Base-by-base conservation (phyloP, 257 asterid genomes). In the Ophiorrhiza pumila region DNA sequence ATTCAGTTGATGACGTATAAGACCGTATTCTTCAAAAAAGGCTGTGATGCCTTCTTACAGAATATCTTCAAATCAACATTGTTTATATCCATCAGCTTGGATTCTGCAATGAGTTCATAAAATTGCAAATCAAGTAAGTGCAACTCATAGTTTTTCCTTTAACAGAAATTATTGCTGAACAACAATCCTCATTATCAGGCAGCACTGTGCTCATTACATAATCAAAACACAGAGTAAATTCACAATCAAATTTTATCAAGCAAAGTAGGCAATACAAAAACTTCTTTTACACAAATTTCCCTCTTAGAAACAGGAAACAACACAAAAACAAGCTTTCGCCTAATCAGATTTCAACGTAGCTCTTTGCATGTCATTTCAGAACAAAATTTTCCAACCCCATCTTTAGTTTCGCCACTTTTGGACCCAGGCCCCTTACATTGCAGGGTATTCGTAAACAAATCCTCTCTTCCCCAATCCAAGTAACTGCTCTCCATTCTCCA, bases 1-100 rank as follows among this genome's bases (percentile, higher is more conserved):
- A 73, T 89, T 86, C 11, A 95, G 82, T 69, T 92, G 99, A 75
- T 95, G 99, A 80, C 96, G 86, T 10, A 95, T 79, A 35, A 95
- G 77, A 12, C 98, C 97, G 69, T 89, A 84, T 27, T 95, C 83
- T 47, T 87, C 95, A 76, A 86, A 95, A 74, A 95, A 95, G 0
- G 87, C 80, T 1, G 86, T 56, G 97, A 71, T 31, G 96, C 91
- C 78, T 90, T 86, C 78, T 75, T 86, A 67, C 95, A 86, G 71
- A 92, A 92, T 23, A 17, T 74, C 73, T 78, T 84, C 74, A 92
- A 71, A 70, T n/a, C n/a, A n/a, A n/a, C n/a, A n/a, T n/a, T n/a
- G n/a, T n/a, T n/a, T n/a, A n/a, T n/a, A n/a, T n/a, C n/a, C n/a
- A 77, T 63, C 31, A 68, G 34, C 45, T 61, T 43, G 53, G 25